These are phyloP conservation scores for Friedmanniomyces endolithicus DNA, from an alignment of 495 filamentous ascomycete genomes.

Conservation along the genomic window DNA sequence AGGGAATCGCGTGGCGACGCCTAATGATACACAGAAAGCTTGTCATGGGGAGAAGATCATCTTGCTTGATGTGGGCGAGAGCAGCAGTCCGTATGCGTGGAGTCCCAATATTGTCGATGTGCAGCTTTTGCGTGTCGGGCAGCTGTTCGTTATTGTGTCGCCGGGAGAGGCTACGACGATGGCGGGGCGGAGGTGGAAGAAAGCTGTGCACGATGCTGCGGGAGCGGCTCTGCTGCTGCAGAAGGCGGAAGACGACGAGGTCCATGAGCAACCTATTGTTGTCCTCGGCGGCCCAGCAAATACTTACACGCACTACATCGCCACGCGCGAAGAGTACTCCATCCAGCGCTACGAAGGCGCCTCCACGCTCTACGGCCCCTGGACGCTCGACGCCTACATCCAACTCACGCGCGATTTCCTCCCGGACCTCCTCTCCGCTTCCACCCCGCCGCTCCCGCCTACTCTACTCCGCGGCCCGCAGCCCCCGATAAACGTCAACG, in stretches of 20 bases:
- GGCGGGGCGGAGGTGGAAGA: slow-evolving; percentile 84
- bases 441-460: slow-evolving; percentile 30
- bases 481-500: slow-evolving; percentile 74
- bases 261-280: slow-evolving; percentile 45
- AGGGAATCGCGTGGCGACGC: slow-evolving; percentile 56
- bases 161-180: slow-evolving; percentile 93
- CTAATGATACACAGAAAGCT: slow-evolving; percentile 53
- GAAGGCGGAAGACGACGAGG: not conserved
- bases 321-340: slow-evolving; percentile 81
- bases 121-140: slow-evolving; percentile 76
- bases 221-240: not conserved
- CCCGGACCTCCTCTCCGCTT: slow-evolving; percentile 48
- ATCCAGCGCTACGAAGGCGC: slow-evolving; percentile 93
- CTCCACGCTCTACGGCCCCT: slow-evolving; percentile 86
- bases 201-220: slow-evolving; percentile 50
- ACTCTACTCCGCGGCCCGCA: slow-evolving; percentile 41
- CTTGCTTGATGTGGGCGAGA: slow-evolving; percentile 77
- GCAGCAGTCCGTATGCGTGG: slow-evolving; percentile 72
- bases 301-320: slow-evolving; percentile 91
- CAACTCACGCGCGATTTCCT: slow-evolving; percentile 65
- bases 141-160: slow-evolving; percentile 73
- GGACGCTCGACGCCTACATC: slow-evolving; percentile 82
- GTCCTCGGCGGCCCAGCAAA: slow-evolving; percentile 92
- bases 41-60: slow-evolving; percentile 84
- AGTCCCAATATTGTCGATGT: slow-evolving; percentile 88